Evolutionary conservation across 768 basidiomycete species (phyloP).

Genomic region (Psilocybe cyanescens): DNA sequence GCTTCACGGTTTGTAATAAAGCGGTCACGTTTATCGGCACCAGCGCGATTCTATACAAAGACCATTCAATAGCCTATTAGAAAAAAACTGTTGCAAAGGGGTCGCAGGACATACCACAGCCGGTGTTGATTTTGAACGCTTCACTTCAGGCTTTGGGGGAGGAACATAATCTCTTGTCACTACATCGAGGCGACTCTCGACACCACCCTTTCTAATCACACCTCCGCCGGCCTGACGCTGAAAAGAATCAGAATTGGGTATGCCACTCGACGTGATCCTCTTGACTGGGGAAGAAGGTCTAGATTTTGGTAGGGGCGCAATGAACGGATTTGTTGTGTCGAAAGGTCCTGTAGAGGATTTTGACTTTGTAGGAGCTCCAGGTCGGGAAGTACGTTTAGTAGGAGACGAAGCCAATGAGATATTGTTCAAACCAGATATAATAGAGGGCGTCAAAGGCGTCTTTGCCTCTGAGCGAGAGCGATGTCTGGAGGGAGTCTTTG

Average conservation of each 20-base stretch:
- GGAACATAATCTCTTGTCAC: constrained; percentile 79
- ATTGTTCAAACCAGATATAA: constrained; percentile 43
- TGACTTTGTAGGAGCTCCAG: constrained; percentile 29
- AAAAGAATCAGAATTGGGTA: constrained; percentile 55
- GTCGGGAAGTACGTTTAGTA: constrained; percentile 28
- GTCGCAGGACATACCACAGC: constrained; percentile 46
- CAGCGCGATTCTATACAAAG: constrained; percentile 46
- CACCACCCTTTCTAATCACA: constrained; percentile 75
- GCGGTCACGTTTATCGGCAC: constrained; percentile 57
- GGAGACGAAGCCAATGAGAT: constrained; percentile 41
- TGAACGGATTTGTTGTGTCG: constrained; percentile 67
- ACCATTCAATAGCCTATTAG: not conserved
- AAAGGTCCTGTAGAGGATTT: constrained; percentile 37
- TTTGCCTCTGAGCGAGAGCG: constrained; percentile 53
- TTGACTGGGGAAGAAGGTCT: constrained; percentile 71
- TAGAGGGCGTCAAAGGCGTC: constrained; percentile 54
- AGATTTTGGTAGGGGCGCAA: constrained; percentile 44
- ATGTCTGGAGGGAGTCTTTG: constrained; percentile 52
- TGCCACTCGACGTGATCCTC: constrained; percentile 49
- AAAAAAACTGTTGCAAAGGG: constrained; percentile 1
- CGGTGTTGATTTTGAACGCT: constrained; percentile 77
- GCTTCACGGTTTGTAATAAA: constrained; percentile 69
- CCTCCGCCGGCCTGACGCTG: constrained; percentile 67
- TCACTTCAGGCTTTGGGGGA: constrained; percentile 61
- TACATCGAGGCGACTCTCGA: constrained; percentile 79